phyloP scores from a whole-genome alignment of 306 rosid species.

The Medicago ruthenica region DNA sequence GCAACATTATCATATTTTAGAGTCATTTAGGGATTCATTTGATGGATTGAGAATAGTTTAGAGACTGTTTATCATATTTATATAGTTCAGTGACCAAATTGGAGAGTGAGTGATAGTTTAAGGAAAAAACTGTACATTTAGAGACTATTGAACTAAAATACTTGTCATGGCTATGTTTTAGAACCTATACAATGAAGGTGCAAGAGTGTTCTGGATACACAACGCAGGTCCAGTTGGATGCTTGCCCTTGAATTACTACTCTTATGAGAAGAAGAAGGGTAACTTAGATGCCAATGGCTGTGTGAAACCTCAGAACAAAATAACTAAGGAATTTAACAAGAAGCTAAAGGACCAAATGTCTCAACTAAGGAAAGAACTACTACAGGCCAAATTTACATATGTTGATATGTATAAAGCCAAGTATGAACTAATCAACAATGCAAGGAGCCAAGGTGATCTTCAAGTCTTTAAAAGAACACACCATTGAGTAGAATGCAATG shows the following conservation, averaged over 20 bases:
- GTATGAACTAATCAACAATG: constrained; percentile 60
- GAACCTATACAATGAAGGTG: constrained; percentile 76
- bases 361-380: constrained; percentile 51
- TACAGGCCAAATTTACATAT: constrained; percentile 63
- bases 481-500: no score
- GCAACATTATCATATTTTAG: not conserved
- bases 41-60: no score
- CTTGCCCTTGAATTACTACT: constrained; percentile 61
- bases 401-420: constrained; percentile 74
- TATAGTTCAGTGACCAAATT: no score
- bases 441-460: constrained; percentile 51
- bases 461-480: no score
- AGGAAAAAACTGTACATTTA: no score
- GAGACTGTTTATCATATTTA: no score
- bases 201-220: constrained; percentile 81
- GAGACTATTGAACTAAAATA: not conserved
- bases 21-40: no score
- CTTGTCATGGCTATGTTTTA: constrained; percentile 45
- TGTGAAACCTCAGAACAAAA: constrained; percentile 62
- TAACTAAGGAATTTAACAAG: constrained; percentile 75
- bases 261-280: constrained; percentile 53
- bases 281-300: constrained; percentile 71
- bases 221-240: constrained; percentile 84
- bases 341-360: constrained; percentile 62
- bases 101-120: no score